A percentile compares a stretch with the other conserved stretches of the same genome.
phyloP scores from a whole-genome alignment of 164 flowering plant genomes.

The Tinospora cordifolia region DNA sequence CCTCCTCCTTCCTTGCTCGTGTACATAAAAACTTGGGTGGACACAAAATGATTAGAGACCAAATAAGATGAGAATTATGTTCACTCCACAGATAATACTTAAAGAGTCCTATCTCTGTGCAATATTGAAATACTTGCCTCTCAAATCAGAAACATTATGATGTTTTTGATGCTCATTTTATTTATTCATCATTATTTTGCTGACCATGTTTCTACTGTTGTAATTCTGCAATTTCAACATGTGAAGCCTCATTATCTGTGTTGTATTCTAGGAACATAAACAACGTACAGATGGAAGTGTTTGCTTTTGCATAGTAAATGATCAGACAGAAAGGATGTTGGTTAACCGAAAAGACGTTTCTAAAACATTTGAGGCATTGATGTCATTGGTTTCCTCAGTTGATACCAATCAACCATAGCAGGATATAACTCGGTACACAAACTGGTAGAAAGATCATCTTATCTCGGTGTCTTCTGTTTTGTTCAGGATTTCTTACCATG shows the following conservation, averaged over 20 bases:
- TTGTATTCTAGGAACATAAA: background rate
- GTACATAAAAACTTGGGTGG: too few species aligned
- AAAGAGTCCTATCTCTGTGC: too few species aligned
- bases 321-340: background rate
- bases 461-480: background rate
- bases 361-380: background rate
- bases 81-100: too few species aligned
- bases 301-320: background rate
- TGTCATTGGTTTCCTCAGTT: background rate
- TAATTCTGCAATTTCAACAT: background rate
- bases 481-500: constrained; percentile 8
- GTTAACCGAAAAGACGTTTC: background rate
- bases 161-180: background rate
- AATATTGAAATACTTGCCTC: too few species aligned
- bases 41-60: too few species aligned
- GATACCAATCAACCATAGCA: background rate
- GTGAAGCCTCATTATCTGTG: background rate
- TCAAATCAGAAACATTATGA: too few species aligned
- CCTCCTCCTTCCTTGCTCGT: too few species aligned
- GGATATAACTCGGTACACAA: background rate
- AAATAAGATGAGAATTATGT: too few species aligned
- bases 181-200: background rate
- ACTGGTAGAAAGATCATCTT: constrained; percentile 1
- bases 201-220: background rate
- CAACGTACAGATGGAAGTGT: background rate